A percentile compares a stretch with the other conserved stretches of the same genome.
phyloP scores from a whole-genome alignment of 2,329 filamentous ascomycete genomes.

The Diaporthe sp. region DNA sequence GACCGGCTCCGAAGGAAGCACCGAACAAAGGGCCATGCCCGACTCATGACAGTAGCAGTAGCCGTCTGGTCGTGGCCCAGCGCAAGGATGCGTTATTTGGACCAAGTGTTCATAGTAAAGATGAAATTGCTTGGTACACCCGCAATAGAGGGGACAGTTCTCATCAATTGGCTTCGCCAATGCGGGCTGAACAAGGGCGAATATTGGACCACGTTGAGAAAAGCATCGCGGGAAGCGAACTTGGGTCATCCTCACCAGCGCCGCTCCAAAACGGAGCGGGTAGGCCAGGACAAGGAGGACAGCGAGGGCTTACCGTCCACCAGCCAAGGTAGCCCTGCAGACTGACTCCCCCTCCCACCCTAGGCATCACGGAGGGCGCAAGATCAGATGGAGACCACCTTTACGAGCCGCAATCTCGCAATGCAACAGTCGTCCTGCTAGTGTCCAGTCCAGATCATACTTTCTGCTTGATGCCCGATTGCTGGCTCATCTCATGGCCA shows the following conservation, averaged over 20 bases:
- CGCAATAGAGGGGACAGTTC: not conserved
- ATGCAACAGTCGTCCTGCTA: conserved; percentile 27
- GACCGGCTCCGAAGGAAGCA: conserved; percentile 22
- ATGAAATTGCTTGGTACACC: conserved; percentile 26
- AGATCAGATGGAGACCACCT: conserved; percentile 27
- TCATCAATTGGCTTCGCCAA: conserved; percentile 25
- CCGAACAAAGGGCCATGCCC: conserved; percentile 20
- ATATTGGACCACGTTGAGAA: conserved; percentile 25
- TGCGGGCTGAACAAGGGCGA: conserved; percentile 11
- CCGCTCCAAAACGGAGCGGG: conserved; percentile 25
- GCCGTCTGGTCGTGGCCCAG: conserved; percentile 18
- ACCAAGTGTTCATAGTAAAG: conserved; percentile 18
- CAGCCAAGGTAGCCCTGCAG: conserved; percentile 27
- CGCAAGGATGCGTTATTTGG: conserved; percentile 15
- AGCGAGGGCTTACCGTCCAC: not conserved
- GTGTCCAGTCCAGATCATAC: conserved; percentile 7
- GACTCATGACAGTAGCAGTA: conserved; percentile 21
- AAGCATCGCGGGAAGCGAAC: conserved; percentile 29
- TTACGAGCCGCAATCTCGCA: conserved; percentile 33
- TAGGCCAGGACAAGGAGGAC: conserved; percentile 21
- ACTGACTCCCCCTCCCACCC: not conserved
- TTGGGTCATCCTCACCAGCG: conserved; percentile 31
- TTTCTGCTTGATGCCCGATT: conserved; percentile 26
- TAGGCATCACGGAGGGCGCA: conserved; percentile 1
- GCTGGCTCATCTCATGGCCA: conserved; percentile 15